Base-by-base conservation (phyloP, 2,329 filamentous ascomycete species). In the Colletotrichum musicola region DNA sequence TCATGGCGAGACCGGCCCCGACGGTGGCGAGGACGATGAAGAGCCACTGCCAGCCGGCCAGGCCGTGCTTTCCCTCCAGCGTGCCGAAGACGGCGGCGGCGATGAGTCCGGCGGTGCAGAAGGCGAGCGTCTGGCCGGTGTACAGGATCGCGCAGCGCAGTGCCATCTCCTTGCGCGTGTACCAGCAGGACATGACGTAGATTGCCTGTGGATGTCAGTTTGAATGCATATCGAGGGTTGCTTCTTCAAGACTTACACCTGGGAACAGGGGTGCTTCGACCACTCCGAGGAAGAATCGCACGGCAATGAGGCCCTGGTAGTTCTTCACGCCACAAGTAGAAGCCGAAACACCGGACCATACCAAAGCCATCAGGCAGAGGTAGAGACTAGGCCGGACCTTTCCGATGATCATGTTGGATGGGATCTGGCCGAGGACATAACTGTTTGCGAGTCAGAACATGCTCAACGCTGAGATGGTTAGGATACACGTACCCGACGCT, bases 31-130 rank as follows among this genome's bases (percentile, higher is more conserved):
- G 76, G 4, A 83, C 75, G 18, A 82, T 78, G 61, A 82, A 82
- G 0, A 82, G 72, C 81, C 81, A 83, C 63, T 76, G 62, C 81
- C 81, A 83, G 1, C 79, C 80, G 13, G 73, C 73, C 13, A 82
- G 68, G 1, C 80, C 79, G 18, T 70, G 63, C 2, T 57, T 63
- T 0, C 69, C 69, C 13, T 73, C 72, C 1, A 75, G 72, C 0
- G 67, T 71, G 0, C 73, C 68, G 1, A 73, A 72, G 3, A 75
- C 69, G 0, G 71, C 74, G 2, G 74, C 74, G 0, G 74, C 74
- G 35, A 76, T 74, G 1, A 75, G 70, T 1, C 74, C 74, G 0
- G 74, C 72, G 9, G 70, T 71, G 12, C 71, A 73, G 1, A 71
- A 72, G 4, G 74, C 74, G 0, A 76, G 65, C 4, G 71, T 70